A percentile compares a stretch with the other conserved stretches of the same genome.
phyloP scores from a whole-genome alignment of 1,284 basidiomycete species.

The Sanghuangporus sanghuang region DNA sequence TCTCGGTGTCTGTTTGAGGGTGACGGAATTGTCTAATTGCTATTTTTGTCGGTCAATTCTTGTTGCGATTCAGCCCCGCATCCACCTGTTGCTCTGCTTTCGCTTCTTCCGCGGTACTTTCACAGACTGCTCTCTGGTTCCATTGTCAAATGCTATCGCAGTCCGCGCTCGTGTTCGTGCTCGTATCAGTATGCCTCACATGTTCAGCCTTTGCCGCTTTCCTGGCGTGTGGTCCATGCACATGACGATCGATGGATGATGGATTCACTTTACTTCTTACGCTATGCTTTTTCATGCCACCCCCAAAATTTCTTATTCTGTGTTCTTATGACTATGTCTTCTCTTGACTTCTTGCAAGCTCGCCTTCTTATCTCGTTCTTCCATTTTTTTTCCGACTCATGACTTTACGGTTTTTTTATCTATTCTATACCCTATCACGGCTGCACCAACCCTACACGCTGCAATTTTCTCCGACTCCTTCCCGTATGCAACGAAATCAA shows the following conservation, averaged over 20 bases:
- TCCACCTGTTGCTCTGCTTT: neutral
- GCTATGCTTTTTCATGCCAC: neutral
- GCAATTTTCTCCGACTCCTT: neutral
- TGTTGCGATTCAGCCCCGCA: neutral
- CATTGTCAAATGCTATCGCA: neutral
- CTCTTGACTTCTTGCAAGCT: neutral
- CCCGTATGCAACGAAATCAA: neutral
- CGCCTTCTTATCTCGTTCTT: neutral
- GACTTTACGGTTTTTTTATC: slow-evolving; percentile 7
- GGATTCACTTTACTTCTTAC: neutral
- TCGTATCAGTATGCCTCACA: neutral
- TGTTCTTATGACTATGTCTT: slow-evolving; percentile 6
- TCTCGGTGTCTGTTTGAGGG: too few species aligned
- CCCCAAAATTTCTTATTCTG: neutral
- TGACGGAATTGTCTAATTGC: neutral
- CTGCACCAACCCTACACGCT: slow-evolving; percentile 4
- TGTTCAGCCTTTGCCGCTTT: neutral
- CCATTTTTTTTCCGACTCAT: neutral
- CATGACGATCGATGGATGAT: neutral
- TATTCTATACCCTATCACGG: slow-evolving; percentile 15
- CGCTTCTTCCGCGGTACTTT: neutral
- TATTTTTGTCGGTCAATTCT: neutral
- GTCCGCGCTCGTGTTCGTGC: neutral
- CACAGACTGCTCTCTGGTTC: neutral
- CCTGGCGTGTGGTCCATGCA: neutral